phyloP scores from a whole-genome alignment of 768 basidiomycete genomes.

The Phylloporus arenicola region DNA sequence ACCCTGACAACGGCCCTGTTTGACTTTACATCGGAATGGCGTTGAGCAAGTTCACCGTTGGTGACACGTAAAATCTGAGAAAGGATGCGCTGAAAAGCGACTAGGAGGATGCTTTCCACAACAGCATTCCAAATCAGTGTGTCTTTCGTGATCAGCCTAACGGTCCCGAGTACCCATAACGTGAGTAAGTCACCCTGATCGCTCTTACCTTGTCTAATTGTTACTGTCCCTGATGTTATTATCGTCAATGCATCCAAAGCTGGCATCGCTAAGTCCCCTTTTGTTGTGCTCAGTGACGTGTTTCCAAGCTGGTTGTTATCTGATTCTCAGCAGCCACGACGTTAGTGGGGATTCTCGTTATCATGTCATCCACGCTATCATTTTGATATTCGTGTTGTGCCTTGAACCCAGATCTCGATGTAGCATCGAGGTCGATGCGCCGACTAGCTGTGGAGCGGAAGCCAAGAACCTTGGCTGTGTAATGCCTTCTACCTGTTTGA shows the following conservation, averaged over 20 bases:
- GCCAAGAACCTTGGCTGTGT: constrained; percentile 41
- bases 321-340: constrained; percentile 28
- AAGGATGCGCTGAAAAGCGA: constrained; percentile 37
- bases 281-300: constrained; percentile 40
- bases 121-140: constrained; percentile 29
- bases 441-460: constrained; percentile 44
- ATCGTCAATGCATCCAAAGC: constrained; percentile 22
- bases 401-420: constrained; percentile 59
- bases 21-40: constrained; percentile 38
- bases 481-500: constrained; percentile 55
- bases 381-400: constrained; percentile 43
- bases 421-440: constrained; percentile 44
- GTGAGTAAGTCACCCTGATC: constrained; percentile 22
- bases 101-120: constrained; percentile 39
- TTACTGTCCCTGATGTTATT: constrained; percentile 19
- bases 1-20: constrained; percentile 26
- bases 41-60: constrained; percentile 32
- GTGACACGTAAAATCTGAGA: constrained; percentile 40
- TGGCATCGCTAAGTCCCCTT: constrained; percentile 29
- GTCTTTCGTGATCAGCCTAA: constrained; percentile 37
- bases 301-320: constrained; percentile 13
- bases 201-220: constrained; percentile 2
- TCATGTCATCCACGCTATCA: constrained; percentile 37
- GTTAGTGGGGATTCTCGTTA: constrained; percentile 41
- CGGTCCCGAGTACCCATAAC: constrained; percentile 36